A percentile compares a stretch with the other conserved stretches of the same genome.
Evolutionary conservation across 768 basidiomycete genomes (phyloP).

Genomic region (Daedalea quercina): DNA sequence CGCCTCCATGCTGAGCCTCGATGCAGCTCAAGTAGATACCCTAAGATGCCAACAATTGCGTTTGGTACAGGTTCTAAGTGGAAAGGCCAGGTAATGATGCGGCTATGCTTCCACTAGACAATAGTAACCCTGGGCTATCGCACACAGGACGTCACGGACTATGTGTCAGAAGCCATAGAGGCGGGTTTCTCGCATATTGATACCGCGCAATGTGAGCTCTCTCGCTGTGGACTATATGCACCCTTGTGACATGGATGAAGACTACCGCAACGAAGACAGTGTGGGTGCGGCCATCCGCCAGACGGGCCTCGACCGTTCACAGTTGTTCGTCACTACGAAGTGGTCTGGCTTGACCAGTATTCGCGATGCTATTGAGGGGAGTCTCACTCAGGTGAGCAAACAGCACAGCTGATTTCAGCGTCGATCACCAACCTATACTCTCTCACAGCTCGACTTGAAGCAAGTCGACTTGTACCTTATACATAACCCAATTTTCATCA

Average conservation of each 20-base stretch:
- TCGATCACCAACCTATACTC: neutral
- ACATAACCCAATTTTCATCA: slow-evolving; percentile 36
- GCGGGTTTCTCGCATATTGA: slow-evolving; percentile 59
- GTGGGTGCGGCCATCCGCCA: slow-evolving; percentile 32
- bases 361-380: slow-evolving; percentile 35
- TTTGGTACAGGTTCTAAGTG: slow-evolving; percentile 51
- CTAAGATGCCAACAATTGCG: slow-evolving; percentile 53
- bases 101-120: slow-evolving; percentile 11
- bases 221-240: slow-evolving; percentile 15
- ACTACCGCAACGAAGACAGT: slow-evolving; percentile 30
- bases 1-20: neutral
- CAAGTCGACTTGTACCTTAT: slow-evolving; percentile 70
- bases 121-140: neutral
- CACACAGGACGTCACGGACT: slow-evolving; percentile 41
- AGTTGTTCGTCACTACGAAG: slow-evolving; percentile 39
- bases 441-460: slow-evolving; percentile 48
- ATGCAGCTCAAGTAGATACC: neutral
- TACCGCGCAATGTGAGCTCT: slow-evolving; percentile 40
- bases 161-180: slow-evolving; percentile 52
- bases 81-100: slow-evolving; percentile 19
- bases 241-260: slow-evolving; percentile 8
- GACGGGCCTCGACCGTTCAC: slow-evolving; percentile 27
- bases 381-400: slow-evolving; percentile 41
- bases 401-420: neutral
- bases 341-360: slow-evolving; percentile 34